Evolutionary conservation across 1,284 basidiomycete genomes (phyloP), one percentile per base, ranked within the genome.

Genomic region (Phylloporus sp.): DNA sequence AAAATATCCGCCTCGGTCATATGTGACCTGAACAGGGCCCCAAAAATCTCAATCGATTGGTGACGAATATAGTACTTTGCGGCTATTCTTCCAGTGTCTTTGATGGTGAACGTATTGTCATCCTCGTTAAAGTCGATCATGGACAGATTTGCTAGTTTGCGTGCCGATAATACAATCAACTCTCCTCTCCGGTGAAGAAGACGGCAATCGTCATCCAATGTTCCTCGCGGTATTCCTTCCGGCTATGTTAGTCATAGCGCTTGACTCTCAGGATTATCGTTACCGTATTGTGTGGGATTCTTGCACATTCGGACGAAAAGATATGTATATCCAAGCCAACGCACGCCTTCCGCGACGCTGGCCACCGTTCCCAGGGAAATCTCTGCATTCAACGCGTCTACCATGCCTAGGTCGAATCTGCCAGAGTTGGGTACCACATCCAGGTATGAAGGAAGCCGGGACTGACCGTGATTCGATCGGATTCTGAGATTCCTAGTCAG

Each of bases 241-340:
- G 58, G 10, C n/a, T 13, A 39, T 34, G 47, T 68, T 24, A 64
- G 58, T 26, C 17, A 28, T 32, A 51, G 26, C 7, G 15, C 13
- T 49, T 11, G 57, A 39, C 24, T 34, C 22, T 51, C 6, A 46
- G n/a, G 17, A 13, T 55, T 47, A 40, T 13, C 73, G 81, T 64
- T 69, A 92, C 94, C 96, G 73, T 99, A 99, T 58, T 93, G 82
- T 68, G 92, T 88, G 1, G 97, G 98, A 68, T 98, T 98, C 74
- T 93, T 93, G 60, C 88, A 86, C 95, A 99, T 98, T 51, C 98
- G 88, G 3, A 98, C 97, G 73, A 95, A 96, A 29, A 99, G 86
- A 76, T 98, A 99, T 1, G 98, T 99, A 75, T 98, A 99, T 17
- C 96, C 94, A 50, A 99, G 83, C 98, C 98, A 99, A 64, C 91